Evolutionary conservation across 1,284 basidiomycete species (phyloP).

Genomic region (Ustilago curta): DNA sequence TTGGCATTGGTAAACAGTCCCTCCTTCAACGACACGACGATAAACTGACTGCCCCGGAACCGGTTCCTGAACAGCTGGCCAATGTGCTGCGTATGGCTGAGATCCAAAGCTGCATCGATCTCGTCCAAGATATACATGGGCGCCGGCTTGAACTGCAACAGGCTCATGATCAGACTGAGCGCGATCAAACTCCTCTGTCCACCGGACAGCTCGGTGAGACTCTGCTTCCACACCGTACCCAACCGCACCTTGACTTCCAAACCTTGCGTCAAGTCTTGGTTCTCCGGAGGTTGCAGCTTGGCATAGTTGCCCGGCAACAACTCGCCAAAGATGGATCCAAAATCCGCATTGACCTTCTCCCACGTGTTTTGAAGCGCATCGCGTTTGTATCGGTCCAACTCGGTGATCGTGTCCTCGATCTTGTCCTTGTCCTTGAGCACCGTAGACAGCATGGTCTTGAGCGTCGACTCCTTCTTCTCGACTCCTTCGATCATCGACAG

Average conservation of each 20-base stretch:
- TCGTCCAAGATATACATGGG: slow-evolving; percentile 99
- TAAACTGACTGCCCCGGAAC: slow-evolving; percentile 98
- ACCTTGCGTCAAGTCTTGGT: slow-evolving; percentile 90
- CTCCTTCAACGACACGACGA: slow-evolving; percentile 96
- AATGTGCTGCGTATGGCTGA: slow-evolving; percentile 95
- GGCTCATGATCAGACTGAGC: slow-evolving; percentile 94
- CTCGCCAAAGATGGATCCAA: slow-evolving; percentile 96
- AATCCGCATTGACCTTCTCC: slow-evolving; percentile 92
- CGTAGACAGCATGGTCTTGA: slow-evolving; percentile 88
- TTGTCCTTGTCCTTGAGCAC: slow-evolving; percentile 94
- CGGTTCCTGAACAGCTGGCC: slow-evolving; percentile 94
- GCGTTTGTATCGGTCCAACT: slow-evolving; percentile 92
- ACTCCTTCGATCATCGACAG: slow-evolving; percentile 97
- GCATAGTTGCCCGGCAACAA: slow-evolving; percentile 96
- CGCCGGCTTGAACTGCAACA: slow-evolving; percentile 98
- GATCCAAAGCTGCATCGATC: slow-evolving; percentile 94
- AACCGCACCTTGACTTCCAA: slow-evolving; percentile 96
- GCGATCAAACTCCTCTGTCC: slow-evolving; percentile 97
- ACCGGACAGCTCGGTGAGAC: slow-evolving; percentile 93
- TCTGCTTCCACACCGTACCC: slow-evolving; percentile 96
- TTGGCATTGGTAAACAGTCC: slow-evolving; percentile 96
- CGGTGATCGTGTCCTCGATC: slow-evolving; percentile 92
- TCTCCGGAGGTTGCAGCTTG: slow-evolving; percentile 92
- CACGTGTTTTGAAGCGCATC: slow-evolving; percentile 94
- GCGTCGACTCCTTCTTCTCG: slow-evolving; percentile 89